A percentile compares a stretch with the other conserved stretches of the same genome.
These are phyloP conservation scores for Leucocoprinus sp. DNA, from an alignment of 768 basidiomycete genomes.

Conservation along the genomic window DNA sequence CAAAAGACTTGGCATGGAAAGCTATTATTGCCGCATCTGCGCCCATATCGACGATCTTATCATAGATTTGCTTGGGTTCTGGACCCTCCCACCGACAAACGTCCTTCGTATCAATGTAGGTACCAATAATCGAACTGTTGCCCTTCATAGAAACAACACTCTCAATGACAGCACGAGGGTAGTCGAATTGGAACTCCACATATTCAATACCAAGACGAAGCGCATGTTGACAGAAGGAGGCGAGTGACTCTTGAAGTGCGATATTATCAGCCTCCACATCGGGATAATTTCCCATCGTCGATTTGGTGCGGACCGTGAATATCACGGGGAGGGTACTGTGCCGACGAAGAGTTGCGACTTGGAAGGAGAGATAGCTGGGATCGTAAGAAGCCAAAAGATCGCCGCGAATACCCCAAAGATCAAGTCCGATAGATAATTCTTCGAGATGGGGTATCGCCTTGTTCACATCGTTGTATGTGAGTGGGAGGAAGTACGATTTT, in stretches of 20 bases:
- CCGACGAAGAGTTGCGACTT: slow-evolving; percentile 57
- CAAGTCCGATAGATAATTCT: slow-evolving; percentile 55
- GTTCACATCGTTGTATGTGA: slow-evolving; percentile 65
- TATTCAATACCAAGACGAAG: slow-evolving; percentile 70
- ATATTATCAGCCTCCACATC: slow-evolving; percentile 37
- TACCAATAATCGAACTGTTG: slow-evolving; percentile 56
- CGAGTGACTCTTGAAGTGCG: slow-evolving; percentile 50
- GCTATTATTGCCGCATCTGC: slow-evolving; percentile 72
- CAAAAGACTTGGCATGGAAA: slow-evolving; percentile 48
- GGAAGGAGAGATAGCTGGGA: slow-evolving; percentile 49
- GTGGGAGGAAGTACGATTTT: slow-evolving; percentile 62
- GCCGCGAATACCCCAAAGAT: slow-evolving; percentile 69
- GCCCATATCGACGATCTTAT: slow-evolving; percentile 34
- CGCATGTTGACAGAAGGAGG: slow-evolving; percentile 33
- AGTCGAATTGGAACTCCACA: slow-evolving; percentile 64
- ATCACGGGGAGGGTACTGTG: slow-evolving; percentile 60
- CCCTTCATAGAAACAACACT: slow-evolving; percentile 45
- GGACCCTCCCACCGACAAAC: slow-evolving; percentile 53
- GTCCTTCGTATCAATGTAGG: slow-evolving; percentile 71
- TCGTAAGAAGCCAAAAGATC: slow-evolving; percentile 49
- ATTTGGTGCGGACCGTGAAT: slow-evolving; percentile 64
- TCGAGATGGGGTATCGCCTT: slow-evolving; percentile 47
- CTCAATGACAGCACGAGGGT: slow-evolving; percentile 40
- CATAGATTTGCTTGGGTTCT: slow-evolving; percentile 43
- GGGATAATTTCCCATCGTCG: slow-evolving; percentile 70